Base-by-base conservation (phyloP, 1,139 yeast species). In the Diutina sp. region DNA sequence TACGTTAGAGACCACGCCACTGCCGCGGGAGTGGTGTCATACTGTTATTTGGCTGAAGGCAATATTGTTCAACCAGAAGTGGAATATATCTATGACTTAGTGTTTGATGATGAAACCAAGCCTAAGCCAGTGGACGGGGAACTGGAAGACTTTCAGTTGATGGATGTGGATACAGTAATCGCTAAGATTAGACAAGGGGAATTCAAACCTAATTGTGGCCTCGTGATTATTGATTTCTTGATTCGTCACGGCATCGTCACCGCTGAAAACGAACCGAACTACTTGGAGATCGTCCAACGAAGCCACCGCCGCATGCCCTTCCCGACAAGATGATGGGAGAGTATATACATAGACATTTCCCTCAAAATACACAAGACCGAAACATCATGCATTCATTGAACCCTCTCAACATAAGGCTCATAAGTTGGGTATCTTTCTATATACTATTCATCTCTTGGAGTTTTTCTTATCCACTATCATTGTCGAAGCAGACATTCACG, bases 171-270 rank as follows among this genome's bases (percentile, higher is more conserved):
- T 9, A 84, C 87, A 60, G 80, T 89, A 0, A 60, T 77, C 45
- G 60, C 65, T 30, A 74, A 79, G 28, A 64, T 91, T 32, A 64
- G 66, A 8, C 66, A 67, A 0, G 83, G 82, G 0, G 80, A 84
- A 61, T 93, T 93, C 72, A 93, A 93, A 68, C 96, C 96, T 51
- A 93, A 93, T 64, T 87, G 97, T 69, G 96, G 86, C 0, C 69
- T 87, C 55, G 85, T 91, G 2, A 76, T 87, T 48, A 74, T 90
- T 29, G 98, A 93, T 64, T 93, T 93, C 64, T 73, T 93, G 60
- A 78, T 91, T 28, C 82, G 99, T 62, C 93, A 87, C 64, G 96
- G 97, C 1, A 66, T 76, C 45, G 66, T 90, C 29, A 78, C 82
- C 0, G 73, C 84, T 0, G 85, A 80, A 52, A 74, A 71, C 54